Base-by-base conservation (phyloP, 331 rosid species). In the Pyracantha coccinea region DNA sequence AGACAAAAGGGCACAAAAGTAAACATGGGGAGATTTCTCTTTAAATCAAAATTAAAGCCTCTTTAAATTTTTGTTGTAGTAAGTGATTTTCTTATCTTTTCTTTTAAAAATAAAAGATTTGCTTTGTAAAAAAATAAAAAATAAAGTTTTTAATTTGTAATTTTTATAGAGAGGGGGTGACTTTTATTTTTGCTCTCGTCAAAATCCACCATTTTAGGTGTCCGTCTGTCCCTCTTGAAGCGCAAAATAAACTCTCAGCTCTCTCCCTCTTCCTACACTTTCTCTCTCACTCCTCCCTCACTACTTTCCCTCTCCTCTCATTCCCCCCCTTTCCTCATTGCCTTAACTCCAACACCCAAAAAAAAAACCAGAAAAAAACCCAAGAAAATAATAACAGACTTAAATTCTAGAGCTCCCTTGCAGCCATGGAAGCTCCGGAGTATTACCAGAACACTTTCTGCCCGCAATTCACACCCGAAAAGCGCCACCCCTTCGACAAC, bases 371-470 rank as follows among this genome's bases (percentile, higher is more conserved):
- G 8, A 35, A 27, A 24, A 44, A 21, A n/a, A 27, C 24, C 8
- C 21, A 60, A 41, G 4, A 7, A 9, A 17, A 16, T 35, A 19
- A 13, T 5, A 1, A 64, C 24, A 17, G 45, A 31, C 8, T 8
- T 1, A 31, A 64, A 19, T 31, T 64, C 44, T 10, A 64, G 25
- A 4, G 55, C 55, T 50, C 55, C 8, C 25, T 59, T 13, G 9
- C 10, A 55, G 29, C 4, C 38, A 92, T 93, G 98, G 98, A 93
- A 75, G 92, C 89, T 12, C 90, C 91, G 0, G 88, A 91, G 57
- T 76, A 78, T 75, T 84, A 69, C 71, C 86, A 89, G 47, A 82
- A 68, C 74, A 55, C 17, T 60, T 86, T 84, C 60, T 79, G 66
- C 69, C 69, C 86, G 1, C 91, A 84, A 73, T 87, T 80, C 78